These are phyloP conservation scores for Pilatotrama ljubarskyi DNA, from an alignment of 768 basidiomycete genomes.

Conservation along the genomic window DNA sequence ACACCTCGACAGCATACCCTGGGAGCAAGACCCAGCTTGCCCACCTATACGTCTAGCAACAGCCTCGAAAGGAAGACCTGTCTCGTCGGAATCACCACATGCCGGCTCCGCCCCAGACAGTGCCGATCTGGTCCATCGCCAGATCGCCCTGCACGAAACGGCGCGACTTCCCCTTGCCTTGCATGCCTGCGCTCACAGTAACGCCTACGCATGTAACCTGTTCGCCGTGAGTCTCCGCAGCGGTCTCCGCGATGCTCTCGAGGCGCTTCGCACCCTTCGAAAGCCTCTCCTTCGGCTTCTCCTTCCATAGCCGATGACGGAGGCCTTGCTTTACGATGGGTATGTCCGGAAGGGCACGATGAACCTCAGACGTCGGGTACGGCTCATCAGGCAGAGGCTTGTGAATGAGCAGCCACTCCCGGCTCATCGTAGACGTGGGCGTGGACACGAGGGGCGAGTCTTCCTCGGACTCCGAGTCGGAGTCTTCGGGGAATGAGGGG, in stretches of 20 bases:
- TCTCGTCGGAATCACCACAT: background rate
- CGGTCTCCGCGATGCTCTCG: slow-evolving; percentile 16
- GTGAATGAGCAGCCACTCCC: slow-evolving; percentile 18
- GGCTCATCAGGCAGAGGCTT: slow-evolving; percentile 10
- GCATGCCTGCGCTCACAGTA: slow-evolving; percentile 16
- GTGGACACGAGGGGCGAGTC: slow-evolving; percentile 17
- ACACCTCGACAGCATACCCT: background rate
- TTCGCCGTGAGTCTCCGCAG: background rate
- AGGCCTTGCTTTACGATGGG: background rate
- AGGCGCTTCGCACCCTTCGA: slow-evolving; percentile 9
- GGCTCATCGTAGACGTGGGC: slow-evolving; percentile 12
- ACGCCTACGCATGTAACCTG: slow-evolving; percentile 16
- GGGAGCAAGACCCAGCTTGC: slow-evolving; percentile 14
- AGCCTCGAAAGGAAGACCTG: no score
- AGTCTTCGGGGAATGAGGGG: slow-evolving; percentile 30
- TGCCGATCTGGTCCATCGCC: slow-evolving; percentile 17
- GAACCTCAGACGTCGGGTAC: background rate
- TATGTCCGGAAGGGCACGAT: background rate
- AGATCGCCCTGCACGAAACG: slow-evolving; percentile 22
- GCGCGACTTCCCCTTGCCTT: slow-evolving; percentile 18
- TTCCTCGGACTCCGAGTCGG: slow-evolving; percentile 19
- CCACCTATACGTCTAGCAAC: no score
- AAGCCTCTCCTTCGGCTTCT: slow-evolving; percentile 4
- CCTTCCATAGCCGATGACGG: slow-evolving; percentile 10
- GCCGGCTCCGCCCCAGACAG: background rate